A percentile compares a stretch with the other conserved stretches of the same genome.
Evolutionary conservation across 768 basidiomycete genomes (phyloP).

Genomic region (Hericium rajendrae): DNA sequence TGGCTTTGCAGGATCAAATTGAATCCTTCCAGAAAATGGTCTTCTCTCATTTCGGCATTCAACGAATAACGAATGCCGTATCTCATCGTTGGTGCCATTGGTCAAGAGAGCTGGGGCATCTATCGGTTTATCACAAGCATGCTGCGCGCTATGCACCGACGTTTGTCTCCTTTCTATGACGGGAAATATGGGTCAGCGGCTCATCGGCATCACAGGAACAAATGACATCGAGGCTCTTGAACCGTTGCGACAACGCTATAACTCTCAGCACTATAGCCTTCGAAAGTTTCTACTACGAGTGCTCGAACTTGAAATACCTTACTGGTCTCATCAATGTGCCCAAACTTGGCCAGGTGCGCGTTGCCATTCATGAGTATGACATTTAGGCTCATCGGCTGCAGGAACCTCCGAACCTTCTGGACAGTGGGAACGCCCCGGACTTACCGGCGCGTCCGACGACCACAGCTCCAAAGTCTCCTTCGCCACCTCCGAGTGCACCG

Average conservation of each 20-base stretch:
- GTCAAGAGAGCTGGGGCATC: slow-evolving; percentile 99
- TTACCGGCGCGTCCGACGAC: slow-evolving; percentile 69
- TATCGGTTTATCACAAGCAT: slow-evolving; percentile 99
- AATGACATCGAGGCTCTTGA: slow-evolving; percentile 84
- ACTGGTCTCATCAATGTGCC: slow-evolving; percentile 98
- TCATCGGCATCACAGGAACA: slow-evolving; percentile 49
- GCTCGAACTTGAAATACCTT: slow-evolving; percentile 95
- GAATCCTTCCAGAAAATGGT: slow-evolving; percentile 98
- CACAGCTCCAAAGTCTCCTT: slow-evolving; percentile 38
- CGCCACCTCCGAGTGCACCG: slow-evolving; percentile 67
- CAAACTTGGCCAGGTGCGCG: slow-evolving; percentile 78
- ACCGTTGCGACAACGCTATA: slow-evolving; percentile 80
- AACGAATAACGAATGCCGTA: slow-evolving; percentile 93
- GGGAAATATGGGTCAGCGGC: neutral
- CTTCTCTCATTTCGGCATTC: slow-evolving; percentile 90
- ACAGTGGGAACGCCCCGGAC: slow-evolving; percentile 75
- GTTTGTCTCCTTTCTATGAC: slow-evolving; percentile 34
- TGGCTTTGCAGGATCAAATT: slow-evolving; percentile 97
- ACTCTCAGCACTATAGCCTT: slow-evolving; percentile 83
- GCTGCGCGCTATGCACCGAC: slow-evolving; percentile 92
- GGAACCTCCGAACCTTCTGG: slow-evolving; percentile 94
- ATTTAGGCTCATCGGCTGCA: slow-evolving; percentile 21
- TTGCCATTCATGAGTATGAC: neutral
- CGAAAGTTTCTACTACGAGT: slow-evolving; percentile 99
- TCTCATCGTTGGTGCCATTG: slow-evolving; percentile 88